These are phyloP conservation scores for Toxoplasma gondii DNA, from an alignment of 169 alveolate species.

Conservation along the genomic window DNA sequence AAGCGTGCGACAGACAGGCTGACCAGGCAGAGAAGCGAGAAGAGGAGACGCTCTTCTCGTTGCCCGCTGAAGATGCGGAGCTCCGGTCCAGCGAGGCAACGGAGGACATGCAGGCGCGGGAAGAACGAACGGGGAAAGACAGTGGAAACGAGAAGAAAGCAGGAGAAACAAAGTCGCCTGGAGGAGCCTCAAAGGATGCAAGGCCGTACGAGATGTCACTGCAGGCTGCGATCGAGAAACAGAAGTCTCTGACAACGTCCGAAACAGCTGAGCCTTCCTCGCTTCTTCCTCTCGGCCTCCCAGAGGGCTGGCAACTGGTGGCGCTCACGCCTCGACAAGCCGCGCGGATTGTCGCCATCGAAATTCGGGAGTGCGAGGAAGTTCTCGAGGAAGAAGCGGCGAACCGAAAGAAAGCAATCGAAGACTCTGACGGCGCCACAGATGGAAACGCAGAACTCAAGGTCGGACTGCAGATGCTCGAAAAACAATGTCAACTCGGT, in stretches of 20 bases:
- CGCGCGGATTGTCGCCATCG: not conserved
- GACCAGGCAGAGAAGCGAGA: not conserved
- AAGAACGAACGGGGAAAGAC: not conserved
- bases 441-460: not conserved
- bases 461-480: no score
- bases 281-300: not conserved
- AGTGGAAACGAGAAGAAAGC: not conserved
- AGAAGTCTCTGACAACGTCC: not conserved
- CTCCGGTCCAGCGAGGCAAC: not conserved
- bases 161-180: not conserved
- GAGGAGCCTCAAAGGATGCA: not conserved
- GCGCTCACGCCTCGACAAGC: not conserved
- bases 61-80: not conserved
- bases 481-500: not conserved
- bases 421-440: not conserved
- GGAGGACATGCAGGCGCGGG: not conserved
- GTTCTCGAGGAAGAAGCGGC: conserved; percentile 28
- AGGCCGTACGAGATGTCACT: not conserved
- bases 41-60: not conserved
- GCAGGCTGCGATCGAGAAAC: not conserved
- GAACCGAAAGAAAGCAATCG: not conserved
- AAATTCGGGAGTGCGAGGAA: not conserved
- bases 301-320: conserved; percentile 17
- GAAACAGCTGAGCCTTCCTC: not conserved
- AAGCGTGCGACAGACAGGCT: not conserved